Conservation (phyloP, 2,329 filamentous ascomycete species). For the Fusarium secorum region DNA sequence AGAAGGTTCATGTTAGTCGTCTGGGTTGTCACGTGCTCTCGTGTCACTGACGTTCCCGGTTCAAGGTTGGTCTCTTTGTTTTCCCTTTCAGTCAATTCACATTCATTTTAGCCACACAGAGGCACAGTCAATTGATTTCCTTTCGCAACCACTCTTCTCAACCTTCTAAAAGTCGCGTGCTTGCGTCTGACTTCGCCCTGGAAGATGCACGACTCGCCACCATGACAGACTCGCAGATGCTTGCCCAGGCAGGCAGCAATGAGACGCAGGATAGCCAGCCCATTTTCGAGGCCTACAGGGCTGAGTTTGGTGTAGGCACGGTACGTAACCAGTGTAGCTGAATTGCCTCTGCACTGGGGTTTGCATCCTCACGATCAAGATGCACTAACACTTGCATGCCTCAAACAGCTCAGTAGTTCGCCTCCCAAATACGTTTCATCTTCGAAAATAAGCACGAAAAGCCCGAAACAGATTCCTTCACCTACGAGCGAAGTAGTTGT, state of each 20-base stretch:
- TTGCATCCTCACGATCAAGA: background rate
- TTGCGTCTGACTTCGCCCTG: background rate
- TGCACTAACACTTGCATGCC: slow-evolving; percentile 25
- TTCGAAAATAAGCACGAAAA: background rate
- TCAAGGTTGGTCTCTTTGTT: slow-evolving; percentile 8
- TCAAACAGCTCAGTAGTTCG: slow-evolving; percentile 30
- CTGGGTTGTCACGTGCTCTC: slow-evolving; percentile 11
- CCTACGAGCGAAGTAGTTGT: slow-evolving; percentile 5
- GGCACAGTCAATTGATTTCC: background rate
- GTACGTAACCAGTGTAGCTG: slow-evolving; percentile 47
- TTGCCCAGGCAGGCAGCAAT: slow-evolving; percentile 45
- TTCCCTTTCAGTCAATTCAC: slow-evolving; percentile 17
- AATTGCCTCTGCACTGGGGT: slow-evolving; percentile 22
- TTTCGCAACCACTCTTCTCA: background rate
- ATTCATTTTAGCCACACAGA: slow-evolving; percentile 26
- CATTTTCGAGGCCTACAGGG: slow-evolving; percentile 50
- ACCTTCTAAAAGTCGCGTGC: background rate
- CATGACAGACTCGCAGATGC: slow-evolving; percentile 44
- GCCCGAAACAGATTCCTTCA: slow-evolving; percentile 5
- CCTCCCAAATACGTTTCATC: slow-evolving; percentile 9
- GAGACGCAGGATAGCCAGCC: slow-evolving; percentile 57
- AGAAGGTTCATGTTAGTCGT: background rate
- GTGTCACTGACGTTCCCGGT: slow-evolving; percentile 21
- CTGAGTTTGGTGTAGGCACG: slow-evolving; percentile 49
- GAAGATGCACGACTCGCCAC: slow-evolving; percentile 30